These are phyloP conservation scores for Meredithiella fracta DNA, from an alignment of 2,329 filamentous ascomycete genomes.

Conservation along the genomic window DNA sequence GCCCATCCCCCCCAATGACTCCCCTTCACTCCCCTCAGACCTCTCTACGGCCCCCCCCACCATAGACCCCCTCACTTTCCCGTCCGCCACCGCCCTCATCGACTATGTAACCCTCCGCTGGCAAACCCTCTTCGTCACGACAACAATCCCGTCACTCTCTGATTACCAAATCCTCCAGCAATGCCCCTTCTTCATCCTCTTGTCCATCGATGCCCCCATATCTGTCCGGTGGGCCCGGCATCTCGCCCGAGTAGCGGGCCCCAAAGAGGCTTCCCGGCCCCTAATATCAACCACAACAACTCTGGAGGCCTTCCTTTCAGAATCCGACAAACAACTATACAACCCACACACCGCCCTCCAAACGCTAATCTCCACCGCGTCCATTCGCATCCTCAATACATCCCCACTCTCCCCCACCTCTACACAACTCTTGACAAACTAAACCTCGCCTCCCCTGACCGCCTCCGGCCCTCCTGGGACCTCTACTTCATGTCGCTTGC, in stretches of 20 bases:
- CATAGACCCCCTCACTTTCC: constrained; percentile 31
- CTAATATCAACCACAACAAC: constrained; percentile 17
- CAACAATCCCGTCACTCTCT: constrained; percentile 57
- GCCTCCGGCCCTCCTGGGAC: constrained; percentile 84
- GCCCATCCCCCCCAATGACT: constrained; percentile 27
- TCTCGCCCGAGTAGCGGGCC: constrained; percentile 28
- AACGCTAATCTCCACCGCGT: constrained; percentile 62
- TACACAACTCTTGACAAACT: constrained; percentile 56
- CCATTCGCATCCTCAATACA: constrained; percentile 75
- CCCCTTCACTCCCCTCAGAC: too few relatives aligned
- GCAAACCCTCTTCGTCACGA: constrained; percentile 72
- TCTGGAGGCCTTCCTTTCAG: constrained; percentile 39
- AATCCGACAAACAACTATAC: constrained; percentile 64
- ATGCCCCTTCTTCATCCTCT: constrained; percentile 80
- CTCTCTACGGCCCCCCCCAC: constrained; percentile 31
- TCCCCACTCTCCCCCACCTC: constrained; percentile 55
- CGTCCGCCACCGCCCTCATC: constrained; percentile 50
- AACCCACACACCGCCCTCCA: constrained; percentile 46
- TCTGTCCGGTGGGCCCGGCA: constrained; percentile 70
- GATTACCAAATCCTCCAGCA: constrained; percentile 59
- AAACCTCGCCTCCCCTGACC: constrained; percentile 59
- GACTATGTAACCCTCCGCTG: constrained; percentile 76
- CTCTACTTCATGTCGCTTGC: constrained; percentile 98
- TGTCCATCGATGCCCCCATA: constrained; percentile 83
- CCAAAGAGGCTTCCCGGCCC: constrained; percentile 16